Base-by-base conservation (phyloP, 2,329 filamentous ascomycete genomes). In the Aspergillus tanneri region DNA sequence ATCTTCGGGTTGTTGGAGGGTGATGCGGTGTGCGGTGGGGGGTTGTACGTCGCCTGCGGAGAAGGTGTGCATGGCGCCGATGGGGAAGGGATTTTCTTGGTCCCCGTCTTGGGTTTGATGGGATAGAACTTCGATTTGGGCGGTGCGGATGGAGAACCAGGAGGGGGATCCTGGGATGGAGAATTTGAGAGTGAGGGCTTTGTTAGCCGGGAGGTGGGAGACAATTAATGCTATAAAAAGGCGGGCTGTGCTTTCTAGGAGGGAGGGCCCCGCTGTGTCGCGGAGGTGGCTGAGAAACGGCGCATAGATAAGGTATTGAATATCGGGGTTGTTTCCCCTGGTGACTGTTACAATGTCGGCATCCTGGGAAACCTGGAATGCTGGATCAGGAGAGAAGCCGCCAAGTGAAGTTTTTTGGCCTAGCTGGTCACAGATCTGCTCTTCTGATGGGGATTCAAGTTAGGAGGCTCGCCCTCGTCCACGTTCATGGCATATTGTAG, bases 141-240 rank as follows among this genome's bases (percentile, higher is more conserved):
- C 55, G 14, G 48, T 38, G n/a, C 19, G 10, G 30, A 57, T 53
- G n/a, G 52, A 42, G 4, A 47, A 37, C 52, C 46, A 57, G 22
- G 22, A 5, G 28, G 12, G 21, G 1, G 42, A 24, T 10, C 41
- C 28, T 11, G 28, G 28, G 28, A 32, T 32, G 11, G 28, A 32
- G 28, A 32, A 32, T 32, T 2, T 11, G 12, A 32, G 28, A 11
- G 8, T 32, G 7, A 32, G 28, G 6, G 28, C 7, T 32, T 32
- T 32, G n/a, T 6, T 4, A n/a, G 12, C 28, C 16, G 28, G 12
- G 12, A 32, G 28, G 28, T 32, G 28, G 10, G 28, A 16, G 16
- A 32, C 12, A 12, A 32, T 12, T 14, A 14, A 12, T 6, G 28
- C 8, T 7, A 7, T 32, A 14, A 32, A 32, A 14, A 32, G 28